Evolutionary conservation across 1,284 basidiomycete species (phyloP), one percentile per base, ranked within the genome.

Genomic region (Marasmius tenuissimus): DNA sequence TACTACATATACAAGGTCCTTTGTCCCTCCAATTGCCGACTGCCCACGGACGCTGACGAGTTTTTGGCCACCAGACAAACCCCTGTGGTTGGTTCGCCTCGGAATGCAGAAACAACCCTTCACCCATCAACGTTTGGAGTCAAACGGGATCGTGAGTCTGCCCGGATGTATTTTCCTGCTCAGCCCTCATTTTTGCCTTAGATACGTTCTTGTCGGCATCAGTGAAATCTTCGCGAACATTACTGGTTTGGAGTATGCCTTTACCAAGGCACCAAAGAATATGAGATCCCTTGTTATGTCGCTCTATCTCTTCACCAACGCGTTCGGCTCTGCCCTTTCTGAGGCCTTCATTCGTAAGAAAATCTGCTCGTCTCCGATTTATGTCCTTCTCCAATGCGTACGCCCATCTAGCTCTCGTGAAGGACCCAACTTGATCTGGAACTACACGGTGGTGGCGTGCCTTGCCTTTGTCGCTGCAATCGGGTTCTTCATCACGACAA

Each of bases 211-310:
- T n/a, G 20, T 47, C 2, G 16, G n/a, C 20, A 2, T 11, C 45
- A 86, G 84, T 68, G 88, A 92, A 78, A 93, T 96, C 70, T 84
- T 96, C 59, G 92, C 93, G 0, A 92, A 89, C 9, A 93, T 96
- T 75, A 94, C 93, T 0, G 88, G 88, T 9, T 80, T 91, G 66
- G 94, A 96, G 74, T 94, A 94, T 72, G 94, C 93, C 18, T 94
- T 92, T 78, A 93, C 90, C 63, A 94, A 93, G 72, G 88, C 89
- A 11, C 91, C 92, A 10, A 86, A 81, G 75, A 91, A 91, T 74
- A 93, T 93, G 91, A 84, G 85, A 18, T 90, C 87, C 48, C 81
- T 93, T 62, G 89, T 93, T 62, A 91, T 91, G 87, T 76, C 84
- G 48, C 66, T 89, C 27, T 91, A 85, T 79, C 76, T 94, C 42